Evolutionary conservation across 1,139 yeast species (phyloP), one percentile per base, ranked within the genome.

Genomic region (Saccharomyces hybrid): DNA sequence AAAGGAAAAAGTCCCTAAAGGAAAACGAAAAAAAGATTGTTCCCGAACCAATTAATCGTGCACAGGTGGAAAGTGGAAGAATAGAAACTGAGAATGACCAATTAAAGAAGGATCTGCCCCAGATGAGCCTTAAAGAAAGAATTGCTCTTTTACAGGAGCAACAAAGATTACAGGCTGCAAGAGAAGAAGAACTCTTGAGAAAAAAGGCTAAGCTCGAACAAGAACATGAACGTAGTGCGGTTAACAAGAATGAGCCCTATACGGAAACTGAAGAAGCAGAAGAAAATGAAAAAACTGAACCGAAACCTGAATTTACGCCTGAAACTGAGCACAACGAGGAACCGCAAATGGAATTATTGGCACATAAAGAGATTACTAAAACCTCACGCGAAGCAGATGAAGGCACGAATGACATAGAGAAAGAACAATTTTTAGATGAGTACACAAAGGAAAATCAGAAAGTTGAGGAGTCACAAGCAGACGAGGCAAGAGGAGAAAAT

Each of bases 101-200:
- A 6, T 38, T 38, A 23, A 71, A 71, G 16, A 78, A 76, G 56
- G 83, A 80, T 55, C 77, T 74, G 5, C 96, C 96, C 11, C 84
- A 86, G 61, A 72, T 90, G 73, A 85, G 95, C 55, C 76, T 93
- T 65, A 87, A 87, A 66, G 97, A 93, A 61, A 79, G 98, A 60
- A 89, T 93, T 66, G 88, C 88, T 9, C 67, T 88, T 65, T 75
- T 93, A 53, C 96, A 91, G 67, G 81, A 88, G 65, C 84, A 84
- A 56, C 96, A 88, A 68, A 80, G 81, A 55, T 89, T 87, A 64
- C 95, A 88, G 64, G 88, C 86, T 5, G 91, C 86, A 61, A 79
- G 87, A 51, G 83, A 82, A 56, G 88, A 79, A 28, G 88, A 86
- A 1, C 79, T 84, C 6, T 59, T 76, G 62, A 78, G 78, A 58